These are phyloP conservation scores for Chlorociboria aeruginascens DNA, from an alignment of 495 filamentous ascomycete genomes.

Conservation along the genomic window DNA sequence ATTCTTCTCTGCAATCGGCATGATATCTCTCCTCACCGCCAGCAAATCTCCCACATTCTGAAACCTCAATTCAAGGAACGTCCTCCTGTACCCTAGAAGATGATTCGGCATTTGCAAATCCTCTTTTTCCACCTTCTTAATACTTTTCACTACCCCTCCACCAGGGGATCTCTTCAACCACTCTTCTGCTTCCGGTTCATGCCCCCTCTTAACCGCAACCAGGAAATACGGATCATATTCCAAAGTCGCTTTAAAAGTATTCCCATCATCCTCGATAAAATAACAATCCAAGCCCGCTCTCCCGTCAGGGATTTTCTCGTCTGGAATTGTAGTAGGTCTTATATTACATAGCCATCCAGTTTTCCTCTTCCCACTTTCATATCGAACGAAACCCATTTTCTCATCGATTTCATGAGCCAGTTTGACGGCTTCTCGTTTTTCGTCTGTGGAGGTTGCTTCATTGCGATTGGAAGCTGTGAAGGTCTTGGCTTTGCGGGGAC, in stretches of 20 bases:
- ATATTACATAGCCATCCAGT: slow-evolving; percentile 94
- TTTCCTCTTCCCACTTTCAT: slow-evolving; percentile 75
- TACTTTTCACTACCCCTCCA: slow-evolving; percentile 70
- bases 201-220: slow-evolving; percentile 75
- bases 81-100: slow-evolving; percentile 77
- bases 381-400: slow-evolving; percentile 81
- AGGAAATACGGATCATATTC: slow-evolving; percentile 97
- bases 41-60: slow-evolving; percentile 78
- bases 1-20: slow-evolving; percentile 93
- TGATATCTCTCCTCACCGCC: slow-evolving; percentile 65
- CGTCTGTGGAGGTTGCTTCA: slow-evolving; percentile 77
- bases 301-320: slow-evolving; percentile 52
- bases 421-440: slow-evolving; percentile 69
- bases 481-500: slow-evolving; percentile 45
- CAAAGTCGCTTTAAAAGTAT: slow-evolving; percentile 90
- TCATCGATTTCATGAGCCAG: slow-evolving; percentile 91
- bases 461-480: slow-evolving; percentile 58
- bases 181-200: slow-evolving; percentile 89
- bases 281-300: slow-evolving; percentile 92
- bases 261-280: slow-evolving; percentile 87
- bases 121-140: slow-evolving; percentile 76
- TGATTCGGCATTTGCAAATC: slow-evolving; percentile 96
- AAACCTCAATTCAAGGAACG: slow-evolving; percentile 76
- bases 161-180: slow-evolving; percentile 76
- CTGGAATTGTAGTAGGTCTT: slow-evolving; percentile 77